These are phyloP conservation scores for Fusarium subtropicale DNA, from an alignment of 2,329 filamentous ascomycete species.

Conservation along the genomic window DNA sequence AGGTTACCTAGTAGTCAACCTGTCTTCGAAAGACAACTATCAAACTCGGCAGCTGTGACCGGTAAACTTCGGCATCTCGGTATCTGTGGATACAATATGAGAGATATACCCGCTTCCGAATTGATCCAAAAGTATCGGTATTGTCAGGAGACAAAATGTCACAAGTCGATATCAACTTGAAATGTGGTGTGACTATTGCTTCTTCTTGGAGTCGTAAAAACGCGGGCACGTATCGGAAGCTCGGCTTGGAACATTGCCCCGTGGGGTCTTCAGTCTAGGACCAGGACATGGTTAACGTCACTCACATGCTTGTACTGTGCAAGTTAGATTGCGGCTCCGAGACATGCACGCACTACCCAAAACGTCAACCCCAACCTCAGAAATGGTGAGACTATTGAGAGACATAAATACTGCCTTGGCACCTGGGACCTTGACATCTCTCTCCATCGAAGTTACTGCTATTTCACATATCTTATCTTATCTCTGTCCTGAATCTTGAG, in stretches of 20 bases:
- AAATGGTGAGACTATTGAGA: slow-evolving; percentile 6
- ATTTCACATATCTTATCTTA: background rate
- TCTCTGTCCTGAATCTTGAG: background rate
- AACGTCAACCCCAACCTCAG: background rate
- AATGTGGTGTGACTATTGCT: background rate
- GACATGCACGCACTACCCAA: background rate
- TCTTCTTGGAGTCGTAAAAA: background rate
- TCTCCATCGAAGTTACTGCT: background rate
- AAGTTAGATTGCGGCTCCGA: slow-evolving; percentile 19
- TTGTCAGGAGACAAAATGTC: slow-evolving; percentile 17
- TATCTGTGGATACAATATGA: background rate
- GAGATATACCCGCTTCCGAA: background rate
- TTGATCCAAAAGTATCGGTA: background rate
- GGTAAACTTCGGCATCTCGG: background rate
- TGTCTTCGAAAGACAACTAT: no score
- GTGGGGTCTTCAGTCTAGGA: slow-evolving; percentile 9
- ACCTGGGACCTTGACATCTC: background rate
- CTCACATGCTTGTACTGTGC: slow-evolving; percentile 12
- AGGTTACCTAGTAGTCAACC: background rate
- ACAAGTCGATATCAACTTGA: background rate
- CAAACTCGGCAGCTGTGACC: background rate
- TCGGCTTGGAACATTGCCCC: slow-evolving; percentile 20
- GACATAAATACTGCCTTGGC: slow-evolving; percentile 12
- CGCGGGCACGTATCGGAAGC: slow-evolving; percentile 33
- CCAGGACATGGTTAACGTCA: background rate